These are phyloP conservation scores for Phellinidium pouzarii DNA, from an alignment of 1,284 basidiomycete species.

Conservation along the genomic window DNA sequence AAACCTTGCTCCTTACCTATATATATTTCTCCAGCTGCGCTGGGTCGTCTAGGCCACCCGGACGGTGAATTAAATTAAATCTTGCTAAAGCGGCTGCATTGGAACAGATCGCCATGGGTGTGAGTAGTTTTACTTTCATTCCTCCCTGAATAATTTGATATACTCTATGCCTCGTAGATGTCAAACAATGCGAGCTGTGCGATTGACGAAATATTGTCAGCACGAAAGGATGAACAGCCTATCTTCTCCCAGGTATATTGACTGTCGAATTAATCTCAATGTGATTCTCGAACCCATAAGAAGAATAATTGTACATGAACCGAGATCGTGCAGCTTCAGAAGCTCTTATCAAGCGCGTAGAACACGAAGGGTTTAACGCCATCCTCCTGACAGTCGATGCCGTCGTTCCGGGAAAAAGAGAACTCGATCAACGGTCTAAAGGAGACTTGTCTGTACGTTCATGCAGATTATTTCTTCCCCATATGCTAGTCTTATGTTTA, in stretches of 20 bases:
- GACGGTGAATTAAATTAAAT: constrained; percentile 60
- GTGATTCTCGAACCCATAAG: not conserved
- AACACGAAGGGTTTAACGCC: constrained; percentile 45
- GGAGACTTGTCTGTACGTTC: constrained; percentile 20
- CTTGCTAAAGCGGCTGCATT: constrained; percentile 50
- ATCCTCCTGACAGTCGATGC: constrained; percentile 59
- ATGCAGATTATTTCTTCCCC: not conserved
- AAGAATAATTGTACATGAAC: constrained; percentile 43
- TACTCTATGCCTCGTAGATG: constrained; percentile 29
- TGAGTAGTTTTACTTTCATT: constrained; percentile 23
- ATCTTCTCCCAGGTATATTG: constrained; percentile 40
- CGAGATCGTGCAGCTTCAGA: constrained; percentile 47
- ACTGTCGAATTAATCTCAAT: not conserved
- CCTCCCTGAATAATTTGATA: not conserved
- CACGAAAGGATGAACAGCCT: constrained; percentile 40
- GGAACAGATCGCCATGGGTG: constrained; percentile 54
- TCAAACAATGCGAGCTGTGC: constrained; percentile 49
- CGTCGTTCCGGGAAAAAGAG: constrained; percentile 54
- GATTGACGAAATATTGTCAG: constrained; percentile 48
- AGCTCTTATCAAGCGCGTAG: constrained; percentile 45
- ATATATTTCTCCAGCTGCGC: constrained; percentile 47
- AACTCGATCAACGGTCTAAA: constrained; percentile 34
- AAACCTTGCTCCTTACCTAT: constrained; percentile 38
- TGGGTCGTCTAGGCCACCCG: constrained; percentile 60
- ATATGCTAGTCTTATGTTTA: not conserved